Evolutionary conservation across 108 stramenopile genomes (phyloP).

Genomic region (Cyclostephanos invisitatus): DNA sequence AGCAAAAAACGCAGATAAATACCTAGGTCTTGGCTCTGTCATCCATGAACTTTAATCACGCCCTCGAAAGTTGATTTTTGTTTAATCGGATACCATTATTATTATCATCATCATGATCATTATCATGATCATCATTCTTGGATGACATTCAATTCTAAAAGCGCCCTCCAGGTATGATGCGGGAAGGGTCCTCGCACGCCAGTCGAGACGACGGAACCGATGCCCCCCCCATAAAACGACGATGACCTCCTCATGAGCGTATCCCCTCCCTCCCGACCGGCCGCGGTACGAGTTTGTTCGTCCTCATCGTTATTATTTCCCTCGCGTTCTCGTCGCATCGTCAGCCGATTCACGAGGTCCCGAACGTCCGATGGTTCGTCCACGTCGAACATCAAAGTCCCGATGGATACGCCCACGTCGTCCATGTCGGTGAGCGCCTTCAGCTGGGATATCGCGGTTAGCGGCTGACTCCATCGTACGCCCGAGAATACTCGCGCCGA

Average conservation of each 20-base stretch:
- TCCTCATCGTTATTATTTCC: neutral
- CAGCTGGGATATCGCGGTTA: conserved; percentile 78
- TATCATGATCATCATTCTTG: neutral
- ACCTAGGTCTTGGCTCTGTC: neutral
- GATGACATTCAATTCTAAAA: conserved; percentile 16
- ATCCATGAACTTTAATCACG: no score
- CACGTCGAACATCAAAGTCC: conserved; percentile 75
- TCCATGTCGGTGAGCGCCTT: conserved; percentile 76
- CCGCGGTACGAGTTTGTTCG: no score
- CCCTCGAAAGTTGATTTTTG: no score
- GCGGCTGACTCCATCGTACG: conserved; percentile 72
- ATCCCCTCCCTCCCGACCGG: neutral
- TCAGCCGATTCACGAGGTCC: conserved; percentile 37
- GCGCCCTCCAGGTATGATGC: conserved; percentile 15
- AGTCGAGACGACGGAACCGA: neutral
- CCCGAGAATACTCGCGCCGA: conserved; percentile 51
- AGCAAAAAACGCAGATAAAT: neutral
- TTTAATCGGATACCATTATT: neutral
- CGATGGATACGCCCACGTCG: conserved; percentile 53
- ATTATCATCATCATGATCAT: neutral
- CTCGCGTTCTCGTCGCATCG: neutral
- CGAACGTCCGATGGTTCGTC: conserved; percentile 77
- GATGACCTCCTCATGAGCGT: neutral
- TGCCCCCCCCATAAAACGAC: conserved; percentile 4
- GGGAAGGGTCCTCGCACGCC: neutral